phyloP scores from a whole-genome alignment of 768 basidiomycete species.

The Lactarius sp. region DNA sequence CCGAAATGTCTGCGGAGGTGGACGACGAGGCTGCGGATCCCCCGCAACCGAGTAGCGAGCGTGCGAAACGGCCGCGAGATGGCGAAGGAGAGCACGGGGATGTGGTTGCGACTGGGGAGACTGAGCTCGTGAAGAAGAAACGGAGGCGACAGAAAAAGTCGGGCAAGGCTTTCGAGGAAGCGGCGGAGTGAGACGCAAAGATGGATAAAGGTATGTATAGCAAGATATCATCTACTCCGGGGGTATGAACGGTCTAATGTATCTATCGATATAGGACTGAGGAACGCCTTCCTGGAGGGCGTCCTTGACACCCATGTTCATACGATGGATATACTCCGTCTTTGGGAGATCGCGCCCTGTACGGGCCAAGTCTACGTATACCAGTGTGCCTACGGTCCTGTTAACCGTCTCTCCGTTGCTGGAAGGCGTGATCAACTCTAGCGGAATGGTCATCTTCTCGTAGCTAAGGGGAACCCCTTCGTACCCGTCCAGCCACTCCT shows the following conservation, averaged over 20 bases:
- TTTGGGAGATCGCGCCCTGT: conserved; percentile 13
- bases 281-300: conserved; percentile 8
- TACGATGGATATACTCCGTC: conserved; percentile 22
- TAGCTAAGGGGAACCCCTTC: conserved; percentile 1
- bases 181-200: not conserved
- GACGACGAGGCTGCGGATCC: conserved; percentile 15
- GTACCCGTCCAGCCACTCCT: conserved; percentile 8
- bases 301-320: conserved; percentile 15
- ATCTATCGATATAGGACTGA: conserved; percentile 15
- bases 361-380: conserved; percentile 10
- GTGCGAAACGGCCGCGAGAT: not conserved
- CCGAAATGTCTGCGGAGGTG: conserved; percentile 22
- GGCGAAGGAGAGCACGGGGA: conserved; percentile 14
- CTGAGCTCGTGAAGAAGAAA: conserved; percentile 36
- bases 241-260: conserved; percentile 23
- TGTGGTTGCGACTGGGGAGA: conserved; percentile 16
- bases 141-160: conserved; percentile 39
- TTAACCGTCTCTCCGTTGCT: not conserved
- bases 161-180: conserved; percentile 6
- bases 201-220: not conserved
- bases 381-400: conserved; percentile 6
- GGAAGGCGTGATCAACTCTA: not conserved
- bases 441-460: conserved; percentile 8
- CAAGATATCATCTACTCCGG: not conserved
- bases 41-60: not conserved